A percentile compares a stretch with the other conserved stretches of the same genome.
Evolutionary conservation across 192 early-diverging fungal species (phyloP).

Genomic region (Backusella parvicylindrica): DNA sequence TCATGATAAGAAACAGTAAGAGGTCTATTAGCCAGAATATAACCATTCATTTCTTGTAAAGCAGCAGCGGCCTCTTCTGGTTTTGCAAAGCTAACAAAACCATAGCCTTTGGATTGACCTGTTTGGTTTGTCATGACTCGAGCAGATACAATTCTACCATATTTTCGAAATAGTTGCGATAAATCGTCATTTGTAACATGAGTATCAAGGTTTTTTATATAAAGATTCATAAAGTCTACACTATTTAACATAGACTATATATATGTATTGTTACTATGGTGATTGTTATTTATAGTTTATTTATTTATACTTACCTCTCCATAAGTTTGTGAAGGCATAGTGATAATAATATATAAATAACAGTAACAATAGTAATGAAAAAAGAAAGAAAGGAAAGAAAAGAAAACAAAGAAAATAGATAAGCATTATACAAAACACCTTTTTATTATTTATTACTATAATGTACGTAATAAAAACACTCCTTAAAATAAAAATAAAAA

Average conservation of each 20-base stretch:
- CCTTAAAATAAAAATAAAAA: neutral
- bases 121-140: conserved; percentile 81
- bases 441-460: neutral
- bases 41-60: conserved; percentile 87
- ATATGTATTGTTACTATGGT: neutral
- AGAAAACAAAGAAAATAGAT: neutral
- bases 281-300: neutral
- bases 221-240: conserved; percentile 72
- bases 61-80: conserved; percentile 93
- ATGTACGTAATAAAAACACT: neutral
- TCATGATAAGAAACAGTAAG: conserved; percentile 91
- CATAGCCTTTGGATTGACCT: conserved; percentile 81
- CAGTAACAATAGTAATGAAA: neutral
- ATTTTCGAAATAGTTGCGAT: conserved; percentile 85
- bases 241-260: conserved; percentile 4
- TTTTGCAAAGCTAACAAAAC: conserved; percentile 90
- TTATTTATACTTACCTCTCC: neutral
- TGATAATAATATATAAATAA: neutral
- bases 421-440: neutral
- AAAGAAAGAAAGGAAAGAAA: neutral
- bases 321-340: conserved; percentile 3
- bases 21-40: conserved; percentile 76
- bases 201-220: conserved; percentile 96
- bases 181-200: conserved; percentile 91
- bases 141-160: conserved; percentile 87